These are phyloP conservation scores for Suillus placidus DNA, from an alignment of 768 basidiomycete genomes.

Conservation along the genomic window DNA sequence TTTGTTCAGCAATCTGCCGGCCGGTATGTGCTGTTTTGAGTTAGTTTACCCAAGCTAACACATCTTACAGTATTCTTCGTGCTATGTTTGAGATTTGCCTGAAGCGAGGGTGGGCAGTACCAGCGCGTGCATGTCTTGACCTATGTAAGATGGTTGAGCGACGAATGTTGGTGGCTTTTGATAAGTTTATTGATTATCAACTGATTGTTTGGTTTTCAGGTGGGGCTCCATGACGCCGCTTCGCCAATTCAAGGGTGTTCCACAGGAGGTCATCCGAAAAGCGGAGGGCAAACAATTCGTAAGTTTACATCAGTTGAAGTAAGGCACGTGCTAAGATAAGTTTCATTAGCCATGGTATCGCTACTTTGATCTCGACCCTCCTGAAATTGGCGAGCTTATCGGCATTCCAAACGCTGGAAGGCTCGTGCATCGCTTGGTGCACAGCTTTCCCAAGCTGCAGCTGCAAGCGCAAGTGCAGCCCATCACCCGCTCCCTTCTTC, in stretches of 20 bases:
- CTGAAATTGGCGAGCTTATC: conserved; percentile 94
- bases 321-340: conserved; percentile 2
- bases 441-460: conserved; percentile 96
- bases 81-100: conserved; percentile 98
- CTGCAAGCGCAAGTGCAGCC: conserved; percentile 96
- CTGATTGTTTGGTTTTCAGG: conserved; percentile 44
- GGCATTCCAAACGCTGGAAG: conserved; percentile 93
- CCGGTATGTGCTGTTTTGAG: conserved; percentile 48
- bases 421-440: conserved; percentile 89
- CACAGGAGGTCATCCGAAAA: conserved; percentile 80
- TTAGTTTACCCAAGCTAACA: conserved; percentile 9
- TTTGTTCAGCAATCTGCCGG: conserved; percentile 98
- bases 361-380: conserved; percentile 90
- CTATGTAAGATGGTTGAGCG: conserved; percentile 97
- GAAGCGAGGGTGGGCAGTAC: conserved; percentile 97
- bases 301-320: conserved; percentile 31
- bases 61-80: conserved; percentile 71
- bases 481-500: conserved; percentile 89
- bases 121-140: conserved; percentile 87
- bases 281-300: conserved; percentile 98
- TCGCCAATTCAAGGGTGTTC: conserved; percentile 93
- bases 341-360: conserved; percentile 83
- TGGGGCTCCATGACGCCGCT: conserved; percentile 99
- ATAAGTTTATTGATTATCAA: neutral
- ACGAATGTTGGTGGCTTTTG: conserved; percentile 58